Evolutionary conservation across 225 moss, liverwort and hornwort genomes (phyloP).

Genomic region (Antitrichia curtipendula): DNA sequence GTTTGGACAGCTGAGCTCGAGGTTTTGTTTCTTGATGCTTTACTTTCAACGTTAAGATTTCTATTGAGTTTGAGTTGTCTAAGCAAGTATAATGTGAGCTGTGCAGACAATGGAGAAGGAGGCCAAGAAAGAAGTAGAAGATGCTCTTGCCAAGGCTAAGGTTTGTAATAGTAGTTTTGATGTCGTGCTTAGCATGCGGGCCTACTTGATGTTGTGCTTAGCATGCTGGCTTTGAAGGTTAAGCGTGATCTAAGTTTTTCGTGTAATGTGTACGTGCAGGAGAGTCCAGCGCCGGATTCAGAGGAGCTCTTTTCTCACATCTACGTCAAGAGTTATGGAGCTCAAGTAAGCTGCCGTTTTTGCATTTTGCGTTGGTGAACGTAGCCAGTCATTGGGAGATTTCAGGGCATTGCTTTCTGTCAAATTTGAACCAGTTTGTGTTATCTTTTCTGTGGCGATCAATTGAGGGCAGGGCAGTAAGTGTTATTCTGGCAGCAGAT

Average conservation of each 20-base stretch:
- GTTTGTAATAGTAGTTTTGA: neutral
- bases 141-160: constrained; percentile 84
- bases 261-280: constrained; percentile 2
- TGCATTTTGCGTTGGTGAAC: neutral
- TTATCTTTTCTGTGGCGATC: neutral
- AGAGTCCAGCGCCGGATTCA: constrained; percentile 18
- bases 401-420: neutral
- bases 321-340: constrained; percentile 27
- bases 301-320: constrained; percentile 27
- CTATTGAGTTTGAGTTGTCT: neutral
- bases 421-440: neutral
- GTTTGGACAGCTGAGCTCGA: neutral
- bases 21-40: neutral
- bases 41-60: neutral
- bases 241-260: neutral
- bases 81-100: neutral
- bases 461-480: neutral
- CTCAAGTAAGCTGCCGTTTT: constrained; percentile 7
- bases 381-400: neutral
- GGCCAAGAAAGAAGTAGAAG: constrained; percentile 83
- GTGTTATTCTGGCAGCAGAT: neutral
- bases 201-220: neutral
- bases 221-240: neutral
- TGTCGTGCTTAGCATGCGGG: neutral
- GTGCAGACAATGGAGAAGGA: constrained; percentile 78